phyloP scores from a whole-genome alignment of 306 rosid genomes.

The Pachyrhizus erosus region DNA sequence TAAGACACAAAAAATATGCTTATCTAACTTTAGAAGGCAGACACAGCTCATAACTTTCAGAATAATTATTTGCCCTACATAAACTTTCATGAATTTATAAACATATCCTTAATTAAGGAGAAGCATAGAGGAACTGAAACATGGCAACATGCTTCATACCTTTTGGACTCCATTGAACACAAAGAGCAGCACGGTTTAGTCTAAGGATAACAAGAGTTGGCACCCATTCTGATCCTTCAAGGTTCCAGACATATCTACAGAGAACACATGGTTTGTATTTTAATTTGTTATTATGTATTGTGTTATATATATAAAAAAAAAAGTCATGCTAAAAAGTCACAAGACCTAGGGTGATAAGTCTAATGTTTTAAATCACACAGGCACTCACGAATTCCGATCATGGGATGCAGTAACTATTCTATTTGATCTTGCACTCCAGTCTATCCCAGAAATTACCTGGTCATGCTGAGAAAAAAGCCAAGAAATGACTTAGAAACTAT shows the following conservation, averaged over 20 bases:
- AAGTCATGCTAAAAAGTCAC: conserved; percentile 7
- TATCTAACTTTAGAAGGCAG: conserved; percentile 23
- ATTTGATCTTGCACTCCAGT: conserved; percentile 89
- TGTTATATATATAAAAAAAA: neutral
- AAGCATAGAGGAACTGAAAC: conserved; percentile 18
- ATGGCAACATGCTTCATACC: conserved; percentile 57
- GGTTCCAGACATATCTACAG: conserved; percentile 92
- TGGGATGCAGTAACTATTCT: conserved; percentile 93
- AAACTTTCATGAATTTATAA: conserved; percentile 22
- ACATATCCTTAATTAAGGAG: conserved; percentile 17
- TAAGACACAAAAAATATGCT: conserved; percentile 19
- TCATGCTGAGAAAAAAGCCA: conserved; percentile 73
- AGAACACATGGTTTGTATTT: conserved; percentile 20
- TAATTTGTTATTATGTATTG: neutral
- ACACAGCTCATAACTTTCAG: conserved; percentile 13
- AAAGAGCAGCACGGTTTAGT: conserved; percentile 96
- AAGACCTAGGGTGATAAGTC: conserved; percentile 22
- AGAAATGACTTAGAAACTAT: conserved; percentile 36
- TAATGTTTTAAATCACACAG: conserved; percentile 41
- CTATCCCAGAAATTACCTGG: conserved; percentile 90
- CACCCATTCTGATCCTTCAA: conserved; percentile 94
- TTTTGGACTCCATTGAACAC: conserved; percentile 98
- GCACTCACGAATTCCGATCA: conserved; percentile 97
- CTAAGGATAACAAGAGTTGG: conserved; percentile 93
- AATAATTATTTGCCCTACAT: neutral